phyloP scores from a whole-genome alignment of 106 monocot genomes.

The Ottelia alismoides region DNA sequence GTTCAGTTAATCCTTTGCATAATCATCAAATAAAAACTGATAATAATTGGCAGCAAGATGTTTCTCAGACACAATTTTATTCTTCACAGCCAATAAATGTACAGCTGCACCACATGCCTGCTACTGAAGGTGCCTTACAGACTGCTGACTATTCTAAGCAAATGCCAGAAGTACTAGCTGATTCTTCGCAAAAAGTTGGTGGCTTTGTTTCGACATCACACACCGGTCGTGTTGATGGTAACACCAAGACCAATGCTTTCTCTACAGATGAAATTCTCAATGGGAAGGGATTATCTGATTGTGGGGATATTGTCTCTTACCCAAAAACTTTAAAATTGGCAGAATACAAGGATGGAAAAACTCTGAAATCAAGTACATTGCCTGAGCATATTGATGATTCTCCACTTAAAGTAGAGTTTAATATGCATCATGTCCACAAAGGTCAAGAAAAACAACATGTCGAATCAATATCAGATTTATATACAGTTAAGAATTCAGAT shows the following conservation, averaged over 20 bases:
- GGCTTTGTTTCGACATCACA: conserved; percentile 4
- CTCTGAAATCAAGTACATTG: no score
- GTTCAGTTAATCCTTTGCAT: conserved; percentile 8
- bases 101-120: conserved; percentile 2
- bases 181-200: conserved; percentile 3
- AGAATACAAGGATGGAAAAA: no score
- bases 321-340: no score
- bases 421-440: no score
- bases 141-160: conserved; percentile 4
- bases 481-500: no score
- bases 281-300: no score
- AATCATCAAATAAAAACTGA: neutral
- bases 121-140: conserved; percentile 3
- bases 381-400: no score
- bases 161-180: conserved; percentile 7
- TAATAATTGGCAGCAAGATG: neutral
- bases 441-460: no score
- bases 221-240: conserved; percentile 2
- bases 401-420: no score
- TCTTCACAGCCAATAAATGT: conserved; percentile 1
- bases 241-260: conserved; percentile 7
- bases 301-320: no score
- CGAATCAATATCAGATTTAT: no score
- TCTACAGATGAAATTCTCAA: no score
- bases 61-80: conserved; percentile 1